Conservation (phyloP, 2,329 filamentous ascomycete species). For the Didymella lethalis region DNA sequence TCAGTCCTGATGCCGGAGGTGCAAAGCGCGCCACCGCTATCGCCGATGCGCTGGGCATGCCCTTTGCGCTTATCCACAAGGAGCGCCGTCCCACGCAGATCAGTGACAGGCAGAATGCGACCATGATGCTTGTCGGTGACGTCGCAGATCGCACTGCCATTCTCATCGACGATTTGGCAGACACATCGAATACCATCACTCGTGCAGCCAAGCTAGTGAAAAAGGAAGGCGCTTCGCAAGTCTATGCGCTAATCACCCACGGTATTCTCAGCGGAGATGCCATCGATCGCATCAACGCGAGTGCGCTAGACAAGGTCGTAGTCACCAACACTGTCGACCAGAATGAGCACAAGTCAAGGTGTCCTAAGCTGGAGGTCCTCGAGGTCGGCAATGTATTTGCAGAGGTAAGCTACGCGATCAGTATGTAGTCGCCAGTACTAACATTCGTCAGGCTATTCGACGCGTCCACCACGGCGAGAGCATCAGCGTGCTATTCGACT, state of each 20-base stretch:
- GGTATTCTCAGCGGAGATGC: conserved; percentile 95
- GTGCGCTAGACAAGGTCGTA: conserved; percentile 88
- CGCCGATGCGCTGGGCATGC: conserved; percentile 89
- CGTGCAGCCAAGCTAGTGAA: conserved; percentile 96
- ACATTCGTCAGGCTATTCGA: conserved; percentile 72
- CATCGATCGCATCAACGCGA: conserved; percentile 92
- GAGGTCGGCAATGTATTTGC: conserved; percentile 90
- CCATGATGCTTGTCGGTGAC: conserved; percentile 94
- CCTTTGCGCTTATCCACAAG: conserved; percentile 98
- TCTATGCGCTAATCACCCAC: conserved; percentile 93
- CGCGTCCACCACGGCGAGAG: conserved; percentile 97
- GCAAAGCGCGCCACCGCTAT: conserved; percentile 96
- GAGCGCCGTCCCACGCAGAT: conserved; percentile 90
- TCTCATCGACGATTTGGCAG: conserved; percentile 90
- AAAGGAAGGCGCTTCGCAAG: conserved; percentile 85
- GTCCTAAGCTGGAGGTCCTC: conserved; percentile 88
- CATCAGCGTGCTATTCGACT: conserved; percentile 93
- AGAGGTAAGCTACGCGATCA: conserved; percentile 64
- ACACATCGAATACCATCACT: conserved; percentile 97
- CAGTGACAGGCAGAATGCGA: conserved; percentile 78
- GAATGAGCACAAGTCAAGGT: conserved; percentile 76
- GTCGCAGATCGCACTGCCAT: conserved; percentile 84
- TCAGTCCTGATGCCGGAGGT: conserved; percentile 94
- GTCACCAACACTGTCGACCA: conserved; percentile 97
- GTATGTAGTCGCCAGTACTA: not conserved